Evolutionary conservation across 257 asterid genomes (phyloP), one percentile per base, ranked within the genome.

Genomic region (Anisodus tanguticus): DNA sequence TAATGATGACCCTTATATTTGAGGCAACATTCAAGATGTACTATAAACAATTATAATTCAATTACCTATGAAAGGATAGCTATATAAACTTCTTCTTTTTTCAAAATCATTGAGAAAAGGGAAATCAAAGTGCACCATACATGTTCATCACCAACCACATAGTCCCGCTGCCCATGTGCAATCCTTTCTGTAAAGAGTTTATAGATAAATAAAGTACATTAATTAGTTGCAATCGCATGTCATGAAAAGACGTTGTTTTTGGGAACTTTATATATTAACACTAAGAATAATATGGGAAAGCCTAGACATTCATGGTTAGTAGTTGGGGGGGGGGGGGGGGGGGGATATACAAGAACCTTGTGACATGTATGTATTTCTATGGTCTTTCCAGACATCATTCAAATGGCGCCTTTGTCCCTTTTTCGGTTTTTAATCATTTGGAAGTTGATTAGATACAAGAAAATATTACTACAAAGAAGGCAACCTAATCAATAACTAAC

Each of bases 101-200:
- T 59, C 66, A 59, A 17, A 31, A 59, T 59, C n/a, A 8, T 62
- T 62, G n/a, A n/a, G 67, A 8, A 62, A 16, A 58, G 9, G 17
- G 17, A 71, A 71, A 74, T 74, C 60, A 72, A 72, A 51, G 60
- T 51, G 81, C 45, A 51, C 19, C 22, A 26, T 26, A 26, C 13
- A 51, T 47, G 19, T 76, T 15, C 51, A 67, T 37, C 6, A 67
- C 9, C 22, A 51, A 9, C 26, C 22, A 17, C 31, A 78, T 63
- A 77, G 49, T 59, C 83, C 80, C 69, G 31, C 69, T 67, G 59
- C 64, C 86, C 88, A 92, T 92, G 94, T 92, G 97, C 88, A 84
- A 62, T 87, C 92, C 90, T 89, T 70, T 81, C 93, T 91, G 95
- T 92, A 91, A 91, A 91, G 91, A 87, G 86, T 80, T 80, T 62